Evolutionary conservation across 1,284 basidiomycete species (phyloP).

Genomic region (Anthracocystis panici-leucophaei): DNA sequence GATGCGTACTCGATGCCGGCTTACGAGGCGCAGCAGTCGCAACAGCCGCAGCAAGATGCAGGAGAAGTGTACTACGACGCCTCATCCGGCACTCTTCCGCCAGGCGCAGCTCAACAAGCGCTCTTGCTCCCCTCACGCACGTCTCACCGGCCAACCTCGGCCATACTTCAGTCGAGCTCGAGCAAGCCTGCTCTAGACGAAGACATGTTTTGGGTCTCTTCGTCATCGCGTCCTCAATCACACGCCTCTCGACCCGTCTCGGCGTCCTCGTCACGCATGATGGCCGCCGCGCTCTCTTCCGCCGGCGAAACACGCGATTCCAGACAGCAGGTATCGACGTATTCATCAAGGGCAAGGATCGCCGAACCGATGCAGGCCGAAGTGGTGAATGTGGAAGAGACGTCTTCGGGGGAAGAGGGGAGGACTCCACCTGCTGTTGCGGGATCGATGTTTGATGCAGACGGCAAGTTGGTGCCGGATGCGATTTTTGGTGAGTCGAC

Average conservation of each 20-base stretch:
- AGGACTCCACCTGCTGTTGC: constrained; percentile 12
- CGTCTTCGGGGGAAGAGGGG: constrained; percentile 12
- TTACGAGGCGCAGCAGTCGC: constrained; percentile 8
- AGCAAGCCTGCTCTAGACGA: constrained; percentile 32
- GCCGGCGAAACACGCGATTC: constrained; percentile 23
- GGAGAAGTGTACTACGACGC: constrained; percentile 20
- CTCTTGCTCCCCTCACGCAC: constrained; percentile 29
- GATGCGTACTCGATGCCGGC: constrained; percentile 28
- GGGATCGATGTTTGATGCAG: constrained; percentile 29
- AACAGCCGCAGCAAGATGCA: not conserved
- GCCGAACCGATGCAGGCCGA: constrained; percentile 54
- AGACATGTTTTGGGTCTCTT: constrained; percentile 50
- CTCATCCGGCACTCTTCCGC: constrained; percentile 38
- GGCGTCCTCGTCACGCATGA: constrained; percentile 19
- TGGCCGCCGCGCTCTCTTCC: constrained; percentile 18
- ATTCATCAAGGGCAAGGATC: constrained; percentile 21
- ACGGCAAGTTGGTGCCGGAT: constrained; percentile 18
- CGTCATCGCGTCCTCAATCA: constrained; percentile 35
- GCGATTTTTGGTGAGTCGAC: constrained; percentile 8
- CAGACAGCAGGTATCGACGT: constrained; percentile 33
- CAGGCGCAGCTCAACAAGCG: constrained; percentile 42
- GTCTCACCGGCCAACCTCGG: constrained; percentile 5
- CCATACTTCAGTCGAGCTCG: constrained; percentile 1
- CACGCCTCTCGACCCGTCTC: constrained; percentile 21
- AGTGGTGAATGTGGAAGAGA: constrained; percentile 35